Base-by-base conservation (phyloP, 2,329 filamentous ascomycete species). In the Neophaeococcomyces mojaviensis region DNA sequence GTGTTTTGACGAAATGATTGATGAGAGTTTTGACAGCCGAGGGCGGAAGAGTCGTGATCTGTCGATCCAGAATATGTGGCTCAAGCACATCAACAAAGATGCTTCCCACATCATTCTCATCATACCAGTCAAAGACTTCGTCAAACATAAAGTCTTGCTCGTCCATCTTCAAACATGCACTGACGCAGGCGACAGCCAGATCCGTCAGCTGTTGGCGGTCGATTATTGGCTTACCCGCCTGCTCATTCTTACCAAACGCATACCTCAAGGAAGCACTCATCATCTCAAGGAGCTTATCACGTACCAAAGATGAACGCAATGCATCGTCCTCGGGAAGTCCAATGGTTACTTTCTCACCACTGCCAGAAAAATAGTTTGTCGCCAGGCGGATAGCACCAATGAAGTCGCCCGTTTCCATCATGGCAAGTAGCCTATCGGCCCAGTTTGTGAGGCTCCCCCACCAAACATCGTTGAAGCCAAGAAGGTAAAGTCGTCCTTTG, bases 381-480 rank as follows among this genome's bases (percentile, higher is more conserved):
- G 90, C 94, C 48, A 98, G 74, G 53, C 84, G 78, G 49, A 98
- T 95, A 1, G 92, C 89, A 10, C 81, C 85, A 53, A 98, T 85
- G 59, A 94, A 95, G 64, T 97, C 88, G n/a, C 92, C 92, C 47
- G 88, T 80, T 62, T 97, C 89, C 86, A 98, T 96, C 56, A 97
- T 73, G 0, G 90, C 89, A 54, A 96, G 81, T 15, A 98, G 71
- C 33, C 92, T 77, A 64, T 98, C 92, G 2, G 92, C 90, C 92
- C 92, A 98, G 56, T 98, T 98, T 0, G 92, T 97, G 28, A 98
- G 68, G 3, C 85, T 86, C 2, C 92, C 92, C 39, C 97, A 86
- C 0, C 88, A 87, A 33, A 96, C 72, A 60, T 97, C 90, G 59
- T 90, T 92, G 68, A 90, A 89, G n/a, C 92, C 89, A 7, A 98